Conservation (phyloP, 116 monocot species). For the Dioscorea cayenensis region DNA sequence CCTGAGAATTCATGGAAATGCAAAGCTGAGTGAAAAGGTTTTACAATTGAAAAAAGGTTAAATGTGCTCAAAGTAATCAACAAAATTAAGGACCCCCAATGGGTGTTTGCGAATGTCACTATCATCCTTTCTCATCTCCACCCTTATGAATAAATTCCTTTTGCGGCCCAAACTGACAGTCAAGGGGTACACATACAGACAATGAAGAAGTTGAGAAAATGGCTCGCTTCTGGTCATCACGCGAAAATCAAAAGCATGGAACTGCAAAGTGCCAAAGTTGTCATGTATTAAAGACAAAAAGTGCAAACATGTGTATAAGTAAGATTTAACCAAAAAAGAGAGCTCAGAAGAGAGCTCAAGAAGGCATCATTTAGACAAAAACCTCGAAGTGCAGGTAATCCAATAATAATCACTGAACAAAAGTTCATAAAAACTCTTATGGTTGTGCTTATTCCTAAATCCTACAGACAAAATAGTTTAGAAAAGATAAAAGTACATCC, state of each 20-base stretch:
- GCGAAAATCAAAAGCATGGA: conserved; percentile 91
- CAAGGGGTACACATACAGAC: conserved; percentile 83
- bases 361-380: background rate
- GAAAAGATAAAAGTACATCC: too few relatives aligned
- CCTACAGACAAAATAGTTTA: too few relatives aligned
- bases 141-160: conserved; percentile 87
- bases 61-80: background rate
- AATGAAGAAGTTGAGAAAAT: conserved; percentile 87
- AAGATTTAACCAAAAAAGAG: background rate
- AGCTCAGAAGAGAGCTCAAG: background rate
- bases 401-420: too few relatives aligned
- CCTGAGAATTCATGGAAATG: conserved; percentile 27
- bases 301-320: background rate
- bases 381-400: too few relatives aligned
- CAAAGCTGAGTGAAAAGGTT: background rate
- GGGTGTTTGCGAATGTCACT: conserved; percentile 67
- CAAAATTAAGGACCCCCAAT: conserved; percentile 55
- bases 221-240: conserved; percentile 87
- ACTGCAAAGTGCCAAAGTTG: conserved; percentile 43
- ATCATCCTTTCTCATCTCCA: conserved; percentile 94
- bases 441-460: too few relatives aligned
- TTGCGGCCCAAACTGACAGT: conserved; percentile 90
- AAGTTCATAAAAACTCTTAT: too few relatives aligned
- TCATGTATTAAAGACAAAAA: background rate
- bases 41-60: conserved; percentile 5